Conservation (phyloP, 176 grass and related monocot species). For the Saccharum officinarum region DNA sequence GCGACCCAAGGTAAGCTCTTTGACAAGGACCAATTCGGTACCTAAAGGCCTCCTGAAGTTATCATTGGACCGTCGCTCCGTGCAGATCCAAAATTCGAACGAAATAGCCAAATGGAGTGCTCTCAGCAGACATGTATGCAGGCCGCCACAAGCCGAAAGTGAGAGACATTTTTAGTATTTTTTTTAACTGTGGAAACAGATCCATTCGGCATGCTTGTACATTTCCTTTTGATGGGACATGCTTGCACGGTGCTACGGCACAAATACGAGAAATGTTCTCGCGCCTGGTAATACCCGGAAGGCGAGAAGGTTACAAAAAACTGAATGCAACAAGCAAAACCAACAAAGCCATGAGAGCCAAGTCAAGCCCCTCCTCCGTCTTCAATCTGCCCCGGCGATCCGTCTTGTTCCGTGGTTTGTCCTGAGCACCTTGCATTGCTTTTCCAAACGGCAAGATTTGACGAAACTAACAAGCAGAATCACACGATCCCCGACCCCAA, state of each 20-base stretch:
- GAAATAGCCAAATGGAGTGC: too few species aligned
- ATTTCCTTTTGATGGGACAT: neutral
- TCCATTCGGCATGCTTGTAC: neutral
- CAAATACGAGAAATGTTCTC: neutral
- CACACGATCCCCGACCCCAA: neutral
- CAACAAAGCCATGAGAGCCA: neutral
- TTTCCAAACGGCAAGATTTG: neutral
- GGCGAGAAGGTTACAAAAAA: neutral
- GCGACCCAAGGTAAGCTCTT: neutral
- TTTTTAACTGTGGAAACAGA: neutral
- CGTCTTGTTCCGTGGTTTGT: neutral
- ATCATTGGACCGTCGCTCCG: too few species aligned
- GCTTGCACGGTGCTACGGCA: neutral
- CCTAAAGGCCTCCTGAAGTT: too few species aligned
- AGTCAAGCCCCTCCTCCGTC: neutral
- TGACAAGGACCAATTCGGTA: too few species aligned
- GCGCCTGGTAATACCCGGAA: neutral
- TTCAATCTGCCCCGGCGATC: neutral
- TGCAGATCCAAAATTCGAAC: neutral
- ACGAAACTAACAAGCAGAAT: neutral
- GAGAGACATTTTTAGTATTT: neutral
- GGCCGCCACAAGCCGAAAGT: neutral
- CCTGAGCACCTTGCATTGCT: neutral
- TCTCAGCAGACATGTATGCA: neutral
- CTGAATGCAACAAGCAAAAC: neutral